A percentile compares a stretch with the other conserved stretches of the same genome.
These are phyloP conservation scores for Cinnamomum micranthum DNA, from an alignment of 164 flowering plant species.

Conservation along the genomic window DNA sequence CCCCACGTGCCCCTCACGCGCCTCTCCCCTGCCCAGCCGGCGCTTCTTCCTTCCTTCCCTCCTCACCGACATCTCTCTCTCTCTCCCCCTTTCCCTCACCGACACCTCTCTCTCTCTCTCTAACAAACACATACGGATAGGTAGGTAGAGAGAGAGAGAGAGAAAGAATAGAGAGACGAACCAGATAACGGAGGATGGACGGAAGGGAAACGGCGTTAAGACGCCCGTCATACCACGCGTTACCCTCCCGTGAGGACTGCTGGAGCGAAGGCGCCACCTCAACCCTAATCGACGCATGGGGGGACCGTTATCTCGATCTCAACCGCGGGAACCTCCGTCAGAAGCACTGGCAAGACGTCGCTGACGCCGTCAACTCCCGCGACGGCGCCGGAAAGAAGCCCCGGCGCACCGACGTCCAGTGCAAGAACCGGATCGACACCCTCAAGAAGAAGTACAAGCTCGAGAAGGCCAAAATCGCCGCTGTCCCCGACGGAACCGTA, in stretches of 20 bases:
- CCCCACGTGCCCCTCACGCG: slow-evolving; percentile 36
- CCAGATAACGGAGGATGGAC: slow-evolving; percentile 13
- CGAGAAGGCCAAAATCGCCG: slow-evolving; percentile 57
- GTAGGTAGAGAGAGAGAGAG: neutral
- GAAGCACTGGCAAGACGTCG: slow-evolving; percentile 88
- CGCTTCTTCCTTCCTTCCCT: slow-evolving; percentile 15
- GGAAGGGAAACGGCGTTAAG: slow-evolving; percentile 4
- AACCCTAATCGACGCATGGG: slow-evolving; percentile 85
- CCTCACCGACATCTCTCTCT: neutral
- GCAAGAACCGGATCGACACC: slow-evolving; percentile 95
- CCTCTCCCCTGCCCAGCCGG: slow-evolving; percentile 22
- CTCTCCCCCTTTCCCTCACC: neutral
- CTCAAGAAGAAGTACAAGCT: slow-evolving; percentile 88
- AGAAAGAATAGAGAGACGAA: neutral
- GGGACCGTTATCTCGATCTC: slow-evolving; percentile 60
- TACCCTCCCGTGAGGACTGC: slow-evolving; percentile 80
- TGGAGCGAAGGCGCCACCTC: slow-evolving; percentile 86
- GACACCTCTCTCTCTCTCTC: neutral
- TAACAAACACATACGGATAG: neutral
- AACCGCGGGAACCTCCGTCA: slow-evolving; percentile 89
- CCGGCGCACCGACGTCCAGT: slow-evolving; percentile 82
- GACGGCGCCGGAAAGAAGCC: slow-evolving; percentile 57
- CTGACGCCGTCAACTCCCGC: slow-evolving; percentile 72
- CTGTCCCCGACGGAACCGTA: slow-evolving; percentile 35
- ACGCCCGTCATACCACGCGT: slow-evolving; percentile 8